phyloP scores from a whole-genome alignment of 345 rosid species.

The Linum tenue region DNA sequence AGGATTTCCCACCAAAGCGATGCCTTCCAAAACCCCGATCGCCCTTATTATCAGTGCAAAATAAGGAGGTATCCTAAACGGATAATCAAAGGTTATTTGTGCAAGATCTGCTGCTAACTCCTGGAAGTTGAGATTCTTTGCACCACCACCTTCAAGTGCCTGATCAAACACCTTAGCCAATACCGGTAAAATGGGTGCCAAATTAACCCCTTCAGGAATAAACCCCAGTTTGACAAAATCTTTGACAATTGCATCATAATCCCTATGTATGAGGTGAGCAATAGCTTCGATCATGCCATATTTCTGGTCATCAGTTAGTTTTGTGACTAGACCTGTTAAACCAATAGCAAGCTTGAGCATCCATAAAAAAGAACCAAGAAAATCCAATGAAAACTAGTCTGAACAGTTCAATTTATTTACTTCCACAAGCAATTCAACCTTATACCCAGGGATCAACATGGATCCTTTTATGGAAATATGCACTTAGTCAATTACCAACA shows the following conservation, averaged over 20 bases:
- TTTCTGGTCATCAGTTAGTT: slow-evolving; percentile 86
- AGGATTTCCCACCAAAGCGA: slow-evolving; percentile 90
- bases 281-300: slow-evolving; percentile 99
- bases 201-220: slow-evolving; percentile 91
- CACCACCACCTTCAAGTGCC: slow-evolving; percentile 99
- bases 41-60: slow-evolving; percentile 95
- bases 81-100: slow-evolving; percentile 94
- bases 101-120: slow-evolving; percentile 95
- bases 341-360: slow-evolving; percentile 16
- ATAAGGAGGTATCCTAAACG: slow-evolving; percentile 95
- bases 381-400: not conserved
- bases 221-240: slow-evolving; percentile 93
- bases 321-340: slow-evolving; percentile 77
- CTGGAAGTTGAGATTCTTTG: slow-evolving; percentile 82
- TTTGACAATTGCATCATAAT: slow-evolving; percentile 76
- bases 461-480: too few species aligned
- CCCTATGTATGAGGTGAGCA: slow-evolving; percentile 92
- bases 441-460: too few species aligned
- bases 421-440: not conserved
- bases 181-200: slow-evolving; percentile 88
- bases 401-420: not conserved
- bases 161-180: slow-evolving; percentile 96
- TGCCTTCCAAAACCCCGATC: slow-evolving; percentile 91
- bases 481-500: not conserved
- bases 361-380: not conserved